Evolutionary conservation across 768 basidiomycete genomes (phyloP), one percentile per base, ranked within the genome.

Genomic region (Podaxis pistillaris): DNA sequence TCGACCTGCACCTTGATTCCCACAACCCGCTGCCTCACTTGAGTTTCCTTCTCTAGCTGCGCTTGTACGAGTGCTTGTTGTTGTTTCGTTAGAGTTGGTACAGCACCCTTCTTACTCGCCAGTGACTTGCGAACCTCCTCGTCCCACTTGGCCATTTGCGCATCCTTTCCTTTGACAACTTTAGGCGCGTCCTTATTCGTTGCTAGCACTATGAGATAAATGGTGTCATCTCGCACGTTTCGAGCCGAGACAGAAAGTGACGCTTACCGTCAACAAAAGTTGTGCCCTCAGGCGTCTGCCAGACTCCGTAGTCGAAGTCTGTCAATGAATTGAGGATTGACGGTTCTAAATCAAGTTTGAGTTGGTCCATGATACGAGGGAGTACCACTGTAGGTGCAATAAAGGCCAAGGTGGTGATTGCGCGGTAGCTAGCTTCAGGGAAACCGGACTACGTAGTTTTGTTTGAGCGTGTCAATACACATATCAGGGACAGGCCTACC

Each of bases 71-170:
- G 81, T 0, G 86, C 88, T 64, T 90, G 87, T 63, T 97, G 93
- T 63, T 90, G 88, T 71, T 94, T 98, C 1, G 91, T 92, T 17
- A 98, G 73, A 1, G 78, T 78, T 41, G 54, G 54, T 5, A 79
- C 67, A 1, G 80, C 74, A 9, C 85, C 82, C 72, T 92, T 93
- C 78, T 98, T 98, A 60, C 76, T 84, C 5, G 92, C 91, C 1
- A 98, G 78, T 0, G 89, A 86, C 67, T 91, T 88, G 9, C 95
- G 86, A n/a, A 96, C 78, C 64, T 99, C 96, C 28, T 88, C 90
- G 64, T 99, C 97, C 96, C 96, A 99, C 69, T 93, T 89, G 17
- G 93, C 90, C 13, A 96, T 90, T 38, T 93, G 93, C 4, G 90
- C 86, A 62, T 88, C 90, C 68, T 97, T 98, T 13, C 93, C 91